Conservation (phyloP, 345 rosid species). For the Theobroma cacao region DNA sequence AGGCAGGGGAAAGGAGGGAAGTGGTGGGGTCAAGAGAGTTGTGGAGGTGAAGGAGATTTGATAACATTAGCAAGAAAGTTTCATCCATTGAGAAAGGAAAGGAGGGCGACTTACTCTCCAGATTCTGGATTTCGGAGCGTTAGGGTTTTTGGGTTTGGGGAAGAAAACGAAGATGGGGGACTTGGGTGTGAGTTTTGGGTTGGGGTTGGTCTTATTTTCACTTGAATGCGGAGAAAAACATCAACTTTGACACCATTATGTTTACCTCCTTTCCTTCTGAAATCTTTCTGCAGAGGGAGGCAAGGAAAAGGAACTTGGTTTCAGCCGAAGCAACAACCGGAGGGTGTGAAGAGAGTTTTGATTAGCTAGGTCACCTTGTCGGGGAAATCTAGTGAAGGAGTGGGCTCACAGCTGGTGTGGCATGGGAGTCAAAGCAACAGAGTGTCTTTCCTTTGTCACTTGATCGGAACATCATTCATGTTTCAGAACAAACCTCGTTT, state of each 20-base stretch:
- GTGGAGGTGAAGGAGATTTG: conserved; percentile 91
- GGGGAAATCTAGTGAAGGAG: not conserved
- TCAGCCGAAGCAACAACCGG: not conserved
- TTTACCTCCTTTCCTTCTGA: not conserved
- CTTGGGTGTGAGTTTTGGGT: too few relatives aligned
- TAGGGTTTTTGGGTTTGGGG: conserved; percentile 12
- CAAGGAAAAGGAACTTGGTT: not conserved
- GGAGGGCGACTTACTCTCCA: not conserved
- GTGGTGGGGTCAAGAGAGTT: conserved; percentile 76
- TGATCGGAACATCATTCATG: too few relatives aligned
- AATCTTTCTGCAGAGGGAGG: not conserved
- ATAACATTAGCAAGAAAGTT: conserved; percentile 77
- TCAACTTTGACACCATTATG: too few relatives aligned
- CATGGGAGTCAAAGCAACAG: too few relatives aligned
- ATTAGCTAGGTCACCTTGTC: too few relatives aligned
- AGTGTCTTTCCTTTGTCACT: too few relatives aligned
- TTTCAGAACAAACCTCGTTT: too few relatives aligned
- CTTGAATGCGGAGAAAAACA: not conserved
- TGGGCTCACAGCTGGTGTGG: not conserved
- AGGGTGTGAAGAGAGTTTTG: not conserved
- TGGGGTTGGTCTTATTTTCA: not conserved
- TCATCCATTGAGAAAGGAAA: conserved; percentile 54
- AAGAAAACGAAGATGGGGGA: not conserved
- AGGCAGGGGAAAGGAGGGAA: conserved; percentile 52
- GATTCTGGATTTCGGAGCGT: not conserved